Evolutionary conservation across 805 yeast genomes (phyloP).

Genomic region (Yamadazyma akitaensis): DNA sequence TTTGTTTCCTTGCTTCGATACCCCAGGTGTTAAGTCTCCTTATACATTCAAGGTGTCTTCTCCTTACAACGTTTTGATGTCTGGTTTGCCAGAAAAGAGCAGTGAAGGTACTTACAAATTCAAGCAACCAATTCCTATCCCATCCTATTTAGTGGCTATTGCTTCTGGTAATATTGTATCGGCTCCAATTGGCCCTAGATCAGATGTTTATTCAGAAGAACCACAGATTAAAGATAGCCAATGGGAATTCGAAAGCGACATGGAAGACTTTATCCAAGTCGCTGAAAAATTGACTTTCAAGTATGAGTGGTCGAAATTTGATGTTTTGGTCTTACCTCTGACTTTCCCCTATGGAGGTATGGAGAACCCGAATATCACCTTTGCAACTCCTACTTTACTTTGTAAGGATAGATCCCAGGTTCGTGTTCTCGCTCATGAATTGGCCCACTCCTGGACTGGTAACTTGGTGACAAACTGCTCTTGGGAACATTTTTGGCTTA

Average conservation of each 20-base stretch:
- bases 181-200: conserved; percentile 34
- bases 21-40: conserved; percentile 31
- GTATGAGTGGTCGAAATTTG: conserved; percentile 33
- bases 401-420: conserved; percentile 34
- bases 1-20: conserved; percentile 36
- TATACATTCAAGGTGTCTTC: conserved; percentile 25
- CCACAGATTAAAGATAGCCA: conserved; percentile 25
- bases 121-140: conserved; percentile 34
- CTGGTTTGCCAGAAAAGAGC: conserved; percentile 23
- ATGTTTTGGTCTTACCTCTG: conserved; percentile 31
- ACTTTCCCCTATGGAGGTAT: conserved; percentile 39
- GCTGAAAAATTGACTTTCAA: conserved; percentile 32
- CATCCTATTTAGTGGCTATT: conserved; percentile 32
- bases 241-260: conserved; percentile 36
- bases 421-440: conserved; percentile 35
- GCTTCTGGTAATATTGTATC: conserved; percentile 30
- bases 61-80: conserved; percentile 25
- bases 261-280: conserved; percentile 31
- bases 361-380: conserved; percentile 36
- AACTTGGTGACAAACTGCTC: conserved; percentile 34
- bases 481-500: conserved; percentile 39
- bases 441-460: conserved; percentile 39
- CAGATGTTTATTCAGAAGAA: conserved; percentile 27
- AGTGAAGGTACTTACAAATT: conserved; percentile 20
- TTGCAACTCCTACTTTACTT: conserved; percentile 33